Evolutionary conservation across 2,329 filamentous ascomycete species (phyloP), one percentile per base, ranked within the genome.

Genomic region (Stromatinia cepivora): DNA sequence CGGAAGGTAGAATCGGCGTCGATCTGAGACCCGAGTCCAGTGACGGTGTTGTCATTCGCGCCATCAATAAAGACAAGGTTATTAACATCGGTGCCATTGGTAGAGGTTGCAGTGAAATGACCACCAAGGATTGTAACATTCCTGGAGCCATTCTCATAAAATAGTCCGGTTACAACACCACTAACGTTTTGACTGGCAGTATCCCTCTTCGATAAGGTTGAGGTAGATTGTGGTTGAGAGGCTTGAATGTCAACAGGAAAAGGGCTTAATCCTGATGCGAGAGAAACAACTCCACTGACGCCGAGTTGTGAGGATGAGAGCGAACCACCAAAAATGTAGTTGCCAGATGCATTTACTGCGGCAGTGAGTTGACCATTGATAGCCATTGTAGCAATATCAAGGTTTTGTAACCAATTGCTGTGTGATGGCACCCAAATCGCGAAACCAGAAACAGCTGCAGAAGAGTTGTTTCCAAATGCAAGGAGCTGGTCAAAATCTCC

Each of bases 91-190:
- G 90, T 88, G 31, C 89, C 92, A 73, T 94, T 87, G 10, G 85
- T 85, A 20, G 86, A 87, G 42, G 84, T 87, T 0, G 92, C 89
- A 10, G 87, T 86, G 78, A 99, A 99, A 75, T 93, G 92, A 1
- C 95, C 95, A 62, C 90, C 95, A 39, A 98, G 84, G 52, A 98
- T 87, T 0, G 95, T 98, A 69, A 96, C 84, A 79, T 97, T 97
- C 72, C 87, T 86, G 70, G 82, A 83, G 72, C 88, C 87, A 22
- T 85, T 83, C 52, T 85, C 86, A 79, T 97, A 93, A 77, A 96
- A 97, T 2, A 89, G 81, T 42, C 93, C 95, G 10, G 91, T 88
- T 31, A 90, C 84, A n/a, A 97, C 89, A 42, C 92, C 93, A 3
- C 85, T 85, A 11, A 86, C 80, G 72, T 84, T 84, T 56, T 82